A percentile compares a stretch with the other conserved stretches of the same genome.
These are phyloP conservation scores for Kwoniella botswanensis DNA, from an alignment of 768 basidiomycete genomes.

Conservation along the genomic window DNA sequence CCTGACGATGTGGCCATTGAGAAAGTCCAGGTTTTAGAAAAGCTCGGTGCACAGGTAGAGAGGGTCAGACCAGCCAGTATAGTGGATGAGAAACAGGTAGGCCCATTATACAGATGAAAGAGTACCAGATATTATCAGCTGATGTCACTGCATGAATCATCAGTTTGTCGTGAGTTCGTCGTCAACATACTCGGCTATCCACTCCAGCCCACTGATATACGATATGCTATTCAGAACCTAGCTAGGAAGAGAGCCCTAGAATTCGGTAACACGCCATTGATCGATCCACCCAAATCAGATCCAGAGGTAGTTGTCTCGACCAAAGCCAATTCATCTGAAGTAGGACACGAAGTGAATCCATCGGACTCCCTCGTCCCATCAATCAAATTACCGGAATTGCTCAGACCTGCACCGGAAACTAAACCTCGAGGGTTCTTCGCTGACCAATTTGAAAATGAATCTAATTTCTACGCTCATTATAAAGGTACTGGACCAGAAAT, in stretches of 20 bases:
- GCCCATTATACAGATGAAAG: constrained; percentile 35
- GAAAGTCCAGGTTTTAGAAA: constrained; percentile 80
- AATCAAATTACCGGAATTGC: constrained; percentile 14
- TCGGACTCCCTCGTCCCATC: background rate
- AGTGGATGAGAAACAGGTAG: constrained; percentile 91
- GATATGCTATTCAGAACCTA: constrained; percentile 70
- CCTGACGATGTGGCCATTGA: constrained; percentile 71
- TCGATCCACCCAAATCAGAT: constrained; percentile 37
- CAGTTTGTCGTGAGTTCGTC: constrained; percentile 38
- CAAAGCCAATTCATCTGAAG: constrained; percentile 63
- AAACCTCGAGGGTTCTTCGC: constrained; percentile 80
- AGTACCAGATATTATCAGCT: background rate
- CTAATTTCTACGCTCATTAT: constrained; percentile 88
- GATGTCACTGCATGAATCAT: background rate
- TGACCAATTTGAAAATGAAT: constrained; percentile 96
- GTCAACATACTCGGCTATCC: background rate
- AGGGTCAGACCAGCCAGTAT: constrained; percentile 74
- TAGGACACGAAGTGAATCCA: constrained; percentile 54
- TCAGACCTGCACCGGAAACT: constrained; percentile 33
- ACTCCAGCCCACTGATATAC: background rate
- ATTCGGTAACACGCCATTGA: constrained; percentile 66
- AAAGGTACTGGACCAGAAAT: constrained; percentile 92
- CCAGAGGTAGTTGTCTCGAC: constrained; percentile 49
- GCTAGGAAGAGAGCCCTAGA: constrained; percentile 76
- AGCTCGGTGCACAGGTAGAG: constrained; percentile 87